phyloP scores from a whole-genome alignment of 2,329 filamentous ascomycete genomes.

The Aspergillus vadensis region DNA sequence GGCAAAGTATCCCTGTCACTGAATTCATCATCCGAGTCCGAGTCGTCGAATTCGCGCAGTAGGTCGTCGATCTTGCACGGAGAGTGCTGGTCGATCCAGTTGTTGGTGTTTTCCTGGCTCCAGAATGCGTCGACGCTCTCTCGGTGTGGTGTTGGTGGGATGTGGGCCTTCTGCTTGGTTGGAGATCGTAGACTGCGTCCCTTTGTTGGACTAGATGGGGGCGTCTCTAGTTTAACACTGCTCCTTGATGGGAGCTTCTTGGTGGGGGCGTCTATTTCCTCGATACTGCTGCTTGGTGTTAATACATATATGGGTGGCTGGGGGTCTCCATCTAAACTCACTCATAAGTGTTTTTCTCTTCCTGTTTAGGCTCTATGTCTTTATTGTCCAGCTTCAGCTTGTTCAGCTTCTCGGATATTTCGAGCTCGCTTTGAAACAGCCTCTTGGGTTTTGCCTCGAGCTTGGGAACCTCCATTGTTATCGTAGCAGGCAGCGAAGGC shows the following conservation, averaged over 20 bases:
- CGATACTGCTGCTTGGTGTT: conserved; percentile 9
- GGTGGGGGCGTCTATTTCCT: conserved; percentile 10
- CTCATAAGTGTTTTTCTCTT: conserved; percentile 15
- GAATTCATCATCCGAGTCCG: conserved; percentile 39
- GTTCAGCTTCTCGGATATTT: conserved; percentile 27
- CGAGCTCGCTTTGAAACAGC: conserved; percentile 24
- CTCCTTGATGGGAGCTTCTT: conserved; percentile 14
- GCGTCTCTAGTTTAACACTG: conserved; percentile 35
- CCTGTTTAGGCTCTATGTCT: conserved; percentile 23
- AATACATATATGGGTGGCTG: conserved; percentile 19
- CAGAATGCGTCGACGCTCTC: conserved; percentile 58
- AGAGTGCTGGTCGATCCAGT: conserved; percentile 58
- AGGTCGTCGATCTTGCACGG: conserved; percentile 47
- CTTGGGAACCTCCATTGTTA: conserved; percentile 19
- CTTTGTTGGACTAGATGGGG: conserved; percentile 48
- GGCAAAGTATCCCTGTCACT: conserved; percentile 23
- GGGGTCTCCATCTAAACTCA: conserved; percentile 2
- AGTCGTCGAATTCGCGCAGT: conserved; percentile 38
- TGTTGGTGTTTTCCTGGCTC: conserved; percentile 54
- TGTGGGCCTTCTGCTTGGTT: conserved; percentile 45
- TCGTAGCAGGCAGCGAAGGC: conserved; percentile 22
- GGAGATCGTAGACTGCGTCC: conserved; percentile 48
- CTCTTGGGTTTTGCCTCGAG: conserved; percentile 19
- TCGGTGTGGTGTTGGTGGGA: conserved; percentile 54
- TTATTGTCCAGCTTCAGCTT: conserved; percentile 25